Evolutionary conservation across 768 basidiomycete species (phyloP), one percentile per base, ranked within the genome.

Genomic region (Candolleomyces eurysporus): DNA sequence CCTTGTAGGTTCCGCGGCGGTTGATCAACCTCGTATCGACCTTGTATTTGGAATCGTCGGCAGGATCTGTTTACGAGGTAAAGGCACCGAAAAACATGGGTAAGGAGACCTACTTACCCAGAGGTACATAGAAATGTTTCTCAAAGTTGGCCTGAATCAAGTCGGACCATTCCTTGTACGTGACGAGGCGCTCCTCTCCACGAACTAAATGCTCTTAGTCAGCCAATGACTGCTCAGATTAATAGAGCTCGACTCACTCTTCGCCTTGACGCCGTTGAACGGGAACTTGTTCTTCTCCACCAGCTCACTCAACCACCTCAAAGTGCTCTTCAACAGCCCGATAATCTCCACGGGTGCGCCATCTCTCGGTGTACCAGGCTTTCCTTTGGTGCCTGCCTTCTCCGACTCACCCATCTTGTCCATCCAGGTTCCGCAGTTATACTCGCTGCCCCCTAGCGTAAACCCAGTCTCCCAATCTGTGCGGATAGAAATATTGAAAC

Each of bases 401-500:
- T 78, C 79, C 2, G 92, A 94, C 70, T 96, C 94, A 48, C 97
- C 97, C 94, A 96, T 96, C 82, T 96, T 96, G 78, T 96, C 94
- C 94, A 94, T 94, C 94, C 94, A 96, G 1, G 94, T 96, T 11
- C 94, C 94, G 70, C 94, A 96, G 67, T 96, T 96, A 68, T 82
- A 75, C 59, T 77, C 76, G 72, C 87, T 98, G 8, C 97, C 97
- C 26, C 97, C 97, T 61, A 86, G 80, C 65, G 96, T 85, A 62
- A 98, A 73, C 2, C 97, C 97, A 1, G 93, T 98, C 65, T 83
- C 79, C 97, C 97, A 99, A 72, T 99, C 95, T n/a, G 98, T 95
- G 26, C 85, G 75, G 64, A 98, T 90, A 68, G 93, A 85, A 68
- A 98, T 94, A 72, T 96, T 84, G 77, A 99, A 99, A 1, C 97